Base-by-base conservation (phyloP, 257 asterid genomes). In the Pogostemon cablin region DNA sequence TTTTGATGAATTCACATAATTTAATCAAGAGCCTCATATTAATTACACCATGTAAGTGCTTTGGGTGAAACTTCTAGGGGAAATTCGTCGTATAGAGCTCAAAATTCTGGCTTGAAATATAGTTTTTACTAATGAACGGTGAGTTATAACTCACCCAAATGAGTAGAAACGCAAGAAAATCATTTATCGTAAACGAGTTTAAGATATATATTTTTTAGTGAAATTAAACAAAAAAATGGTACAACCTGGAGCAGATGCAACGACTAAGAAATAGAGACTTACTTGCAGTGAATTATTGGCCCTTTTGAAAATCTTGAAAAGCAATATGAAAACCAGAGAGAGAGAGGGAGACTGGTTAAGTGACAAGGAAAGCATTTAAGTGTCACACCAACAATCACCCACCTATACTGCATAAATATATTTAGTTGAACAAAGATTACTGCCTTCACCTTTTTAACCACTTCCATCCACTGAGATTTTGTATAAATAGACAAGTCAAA, bases 401-500 rank as follows among this genome's bases (percentile, higher is more conserved):
- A 78, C 65, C 74, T 43, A 43, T 61, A 15, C 34, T 47, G 47
- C 61, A 20, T 59, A 7, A 49, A 62, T 70, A 68, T 39, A 63
- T 67, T 66, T 46, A 34, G 66, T 68, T 65, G 32, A 25, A 25
- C 49, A 69, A 20, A 72, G 68, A 70, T 54, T 60, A 74, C 71
- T 68, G 66, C 67, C 49, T 75, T 68, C 61, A 25, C 75, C 73
- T 72, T 72, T 68, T 81, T 68, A 83, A 79, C 91, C 62, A 84
- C 91, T 71, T 79, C 68, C 74, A 78, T 77, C 93, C 92, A 87
- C 97, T 82, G 71, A 84, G 88, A 84, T 85, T 72, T 80, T 62
- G 72, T 69, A 44, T 62, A 63, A 46, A 75, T 62, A 12, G 37
- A 60, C 67, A 71, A 85, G 87, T 86, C 88, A 84, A 77, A 65